phyloP scores from a whole-genome alignment of 1,139 yeast species.

The Entelexis paramagnoliae region DNA sequence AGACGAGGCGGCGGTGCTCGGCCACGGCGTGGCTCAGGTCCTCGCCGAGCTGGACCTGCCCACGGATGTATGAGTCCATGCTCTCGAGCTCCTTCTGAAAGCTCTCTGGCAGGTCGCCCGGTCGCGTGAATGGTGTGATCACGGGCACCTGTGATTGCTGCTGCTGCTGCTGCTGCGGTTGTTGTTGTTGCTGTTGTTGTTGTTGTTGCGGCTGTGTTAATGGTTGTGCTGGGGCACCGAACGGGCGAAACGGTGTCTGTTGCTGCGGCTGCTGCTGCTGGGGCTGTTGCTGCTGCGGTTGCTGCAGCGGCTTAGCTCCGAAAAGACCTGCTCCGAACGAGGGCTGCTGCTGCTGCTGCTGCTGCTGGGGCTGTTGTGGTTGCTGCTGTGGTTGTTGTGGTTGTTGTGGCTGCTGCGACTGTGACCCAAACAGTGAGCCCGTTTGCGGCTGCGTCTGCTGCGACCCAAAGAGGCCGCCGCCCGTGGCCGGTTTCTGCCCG shows the following conservation, averaged over 20 bases:
- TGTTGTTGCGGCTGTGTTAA: neutral
- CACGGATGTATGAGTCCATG: slow-evolving; percentile 70
- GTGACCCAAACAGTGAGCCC: slow-evolving; percentile 13
- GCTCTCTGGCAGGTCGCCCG: slow-evolving; percentile 70
- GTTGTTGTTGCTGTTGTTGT: slow-evolving; percentile 4
- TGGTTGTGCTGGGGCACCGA: neutral
- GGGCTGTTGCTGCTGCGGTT: neutral
- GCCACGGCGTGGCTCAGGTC: slow-evolving; percentile 55
- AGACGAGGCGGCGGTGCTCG: slow-evolving; percentile 59
- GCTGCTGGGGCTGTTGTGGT: slow-evolving; percentile 9
- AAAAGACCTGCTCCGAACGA: slow-evolving; percentile 4
- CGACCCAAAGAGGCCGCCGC: slow-evolving; percentile 27
- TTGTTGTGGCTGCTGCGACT: slow-evolving; percentile 8
- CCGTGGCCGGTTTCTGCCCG: slow-evolving; percentile 26
- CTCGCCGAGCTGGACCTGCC: slow-evolving; percentile 74
- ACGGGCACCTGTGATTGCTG: slow-evolving; percentile 36
- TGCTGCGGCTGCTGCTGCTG: slow-evolving; percentile 1
- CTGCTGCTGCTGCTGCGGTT: slow-evolving; percentile 21
- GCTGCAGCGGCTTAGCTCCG: slow-evolving; percentile 1
- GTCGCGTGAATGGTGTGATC: slow-evolving; percentile 76
- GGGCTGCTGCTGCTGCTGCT: slow-evolving; percentile 8
- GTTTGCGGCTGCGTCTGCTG: slow-evolving; percentile 11
- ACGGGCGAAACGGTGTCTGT: neutral
- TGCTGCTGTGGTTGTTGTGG: slow-evolving; percentile 10
- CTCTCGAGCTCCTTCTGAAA: slow-evolving; percentile 70